Percentiles rank a stretch among this genome's conserved stretches.
Evolutionary conservation across 805 yeast genomes (phyloP).

Genomic region (Danielozyma ontarioensis): DNA sequence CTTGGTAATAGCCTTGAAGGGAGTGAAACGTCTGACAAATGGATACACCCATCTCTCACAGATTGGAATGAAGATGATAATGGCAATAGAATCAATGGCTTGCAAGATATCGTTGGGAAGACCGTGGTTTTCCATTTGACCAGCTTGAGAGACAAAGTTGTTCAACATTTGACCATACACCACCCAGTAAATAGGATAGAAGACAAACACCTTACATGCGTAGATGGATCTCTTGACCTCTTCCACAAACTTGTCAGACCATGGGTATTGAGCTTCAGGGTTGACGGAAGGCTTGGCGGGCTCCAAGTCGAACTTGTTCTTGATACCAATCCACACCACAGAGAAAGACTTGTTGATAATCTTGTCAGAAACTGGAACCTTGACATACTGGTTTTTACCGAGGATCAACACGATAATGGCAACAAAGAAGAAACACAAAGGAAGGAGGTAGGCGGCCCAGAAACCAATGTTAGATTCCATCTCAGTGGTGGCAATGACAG

Average conservation of each 20-base stretch:
- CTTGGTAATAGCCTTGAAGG: conserved; percentile 66
- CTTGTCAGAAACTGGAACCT: conserved; percentile 57
- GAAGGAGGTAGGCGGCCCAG: conserved; percentile 72
- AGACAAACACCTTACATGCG: conserved; percentile 70
- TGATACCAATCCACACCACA: conserved; percentile 36
- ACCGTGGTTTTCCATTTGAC: conserved; percentile 67
- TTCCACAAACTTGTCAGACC: conserved; percentile 71
- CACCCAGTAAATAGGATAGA: conserved; percentile 72
- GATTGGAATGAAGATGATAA: conserved; percentile 74
- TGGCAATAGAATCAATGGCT: conserved; percentile 69
- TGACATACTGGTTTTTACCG: conserved; percentile 55
- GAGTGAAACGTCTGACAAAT: conserved; percentile 39
- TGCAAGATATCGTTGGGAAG: conserved; percentile 78
- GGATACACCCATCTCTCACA: conserved; percentile 54
- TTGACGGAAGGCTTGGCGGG: conserved; percentile 55
- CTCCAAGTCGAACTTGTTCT: conserved; percentile 45
- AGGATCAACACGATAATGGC: conserved; percentile 46
- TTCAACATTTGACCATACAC: conserved; percentile 67
- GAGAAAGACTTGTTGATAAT: conserved; percentile 52
- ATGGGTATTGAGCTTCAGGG: conserved; percentile 43
- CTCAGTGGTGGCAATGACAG: conserved; percentile 74
- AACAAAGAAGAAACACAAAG: conserved; percentile 53
- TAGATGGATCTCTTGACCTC: conserved; percentile 60
- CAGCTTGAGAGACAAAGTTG: conserved; percentile 72
- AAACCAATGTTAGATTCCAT: conserved; percentile 61